Evolutionary conservation across 2,329 filamentous ascomycete species (phyloP).

Genomic region (Leptographium procerum): DNA sequence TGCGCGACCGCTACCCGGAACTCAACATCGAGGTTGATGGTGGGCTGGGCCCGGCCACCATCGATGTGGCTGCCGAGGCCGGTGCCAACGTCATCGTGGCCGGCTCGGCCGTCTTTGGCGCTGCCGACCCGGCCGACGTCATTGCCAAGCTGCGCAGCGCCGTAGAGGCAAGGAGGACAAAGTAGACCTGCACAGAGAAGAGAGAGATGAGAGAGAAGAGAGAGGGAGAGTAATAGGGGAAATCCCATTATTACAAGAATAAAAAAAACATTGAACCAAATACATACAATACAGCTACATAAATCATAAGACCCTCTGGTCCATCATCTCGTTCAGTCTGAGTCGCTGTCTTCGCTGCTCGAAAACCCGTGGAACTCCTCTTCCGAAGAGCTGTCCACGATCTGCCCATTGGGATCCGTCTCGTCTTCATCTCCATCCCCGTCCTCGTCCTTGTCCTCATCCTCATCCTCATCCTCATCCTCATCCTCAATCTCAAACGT

Average conservation of each 20-base stretch:
- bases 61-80: conserved; percentile 87
- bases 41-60: conserved; percentile 75
- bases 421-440: conserved; percentile 18
- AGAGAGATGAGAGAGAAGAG: neutral
- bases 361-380: conserved; percentile 51
- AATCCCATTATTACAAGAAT: too few species aligned
- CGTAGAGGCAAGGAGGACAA: conserved; percentile 45
- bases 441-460: conserved; percentile 25
- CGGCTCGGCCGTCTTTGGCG: conserved; percentile 90
- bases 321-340: too few species aligned
- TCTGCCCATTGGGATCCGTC: conserved; percentile 17
- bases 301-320: neutral
- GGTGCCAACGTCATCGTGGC: conserved; percentile 98
- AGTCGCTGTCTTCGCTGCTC: conserved; percentile 26
- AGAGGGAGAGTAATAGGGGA: neutral
- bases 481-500: conserved; percentile 59
- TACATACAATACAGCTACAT: neutral
- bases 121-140: conserved; percentile 75
- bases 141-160: conserved; percentile 70
- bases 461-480: conserved; percentile 31
- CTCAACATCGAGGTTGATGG: conserved; percentile 95
- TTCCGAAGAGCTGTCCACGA: conserved; percentile 33
- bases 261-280: neutral
- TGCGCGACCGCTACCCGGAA: conserved; percentile 76
- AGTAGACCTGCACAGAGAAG: neutral